Evolutionary conservation across 2,329 filamentous ascomycete genomes (phyloP).

Genomic region (Venturia nashicola): DNA sequence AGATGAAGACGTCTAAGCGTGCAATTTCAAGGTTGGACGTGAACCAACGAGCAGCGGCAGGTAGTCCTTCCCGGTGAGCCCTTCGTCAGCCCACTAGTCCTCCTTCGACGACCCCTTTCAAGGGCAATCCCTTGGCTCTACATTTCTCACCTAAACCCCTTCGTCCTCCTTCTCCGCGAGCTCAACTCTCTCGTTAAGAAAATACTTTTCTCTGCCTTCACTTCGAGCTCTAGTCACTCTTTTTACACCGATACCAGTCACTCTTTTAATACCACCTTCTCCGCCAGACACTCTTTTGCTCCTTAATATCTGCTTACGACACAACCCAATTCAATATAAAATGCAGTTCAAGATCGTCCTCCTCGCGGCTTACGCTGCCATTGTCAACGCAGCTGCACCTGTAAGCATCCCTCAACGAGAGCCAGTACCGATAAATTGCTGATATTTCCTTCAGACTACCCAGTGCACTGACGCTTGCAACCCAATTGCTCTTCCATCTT

Average conservation of each 20-base stretch:
- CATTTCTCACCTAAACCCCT: neutral
- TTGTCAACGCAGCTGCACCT: neutral
- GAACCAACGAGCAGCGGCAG: neutral
- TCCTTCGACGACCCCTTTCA: neutral
- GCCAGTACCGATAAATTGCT: neutral
- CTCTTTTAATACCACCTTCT: neutral
- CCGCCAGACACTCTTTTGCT: neutral
- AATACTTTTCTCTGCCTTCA: neutral
- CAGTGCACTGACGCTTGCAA: slow-evolving; percentile 24
- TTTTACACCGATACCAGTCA: neutral
- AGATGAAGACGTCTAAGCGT: neutral
- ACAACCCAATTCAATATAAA: neutral
- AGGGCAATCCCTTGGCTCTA: neutral
- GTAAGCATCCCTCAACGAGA: neutral
- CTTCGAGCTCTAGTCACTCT: neutral
- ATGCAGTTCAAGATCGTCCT: slow-evolving; percentile 5
- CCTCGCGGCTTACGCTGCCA: slow-evolving; percentile 7
- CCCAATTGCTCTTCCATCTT: slow-evolving; percentile 39
- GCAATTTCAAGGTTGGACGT: neutral
- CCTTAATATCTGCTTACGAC: neutral
- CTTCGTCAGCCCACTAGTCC: neutral
- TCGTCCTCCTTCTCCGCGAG: neutral
- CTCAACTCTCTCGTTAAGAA: neutral
- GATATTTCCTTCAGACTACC: neutral
- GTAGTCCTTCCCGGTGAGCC: too few relatives aligned